Evolutionary conservation across 2,329 filamentous ascomycete species (phyloP).

Genomic region (Fusarium irregulare): DNA sequence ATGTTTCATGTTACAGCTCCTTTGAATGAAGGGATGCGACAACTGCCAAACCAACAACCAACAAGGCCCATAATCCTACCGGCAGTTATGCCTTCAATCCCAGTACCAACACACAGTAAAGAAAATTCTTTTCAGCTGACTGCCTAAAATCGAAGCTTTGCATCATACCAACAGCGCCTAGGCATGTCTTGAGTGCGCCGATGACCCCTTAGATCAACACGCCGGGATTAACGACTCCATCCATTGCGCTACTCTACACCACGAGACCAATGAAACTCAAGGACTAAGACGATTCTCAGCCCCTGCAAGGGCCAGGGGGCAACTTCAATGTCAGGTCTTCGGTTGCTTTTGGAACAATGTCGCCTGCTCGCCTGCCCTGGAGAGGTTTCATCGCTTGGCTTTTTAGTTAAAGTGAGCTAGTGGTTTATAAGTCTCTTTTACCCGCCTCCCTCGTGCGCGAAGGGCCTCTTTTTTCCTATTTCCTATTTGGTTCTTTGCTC

Average conservation of each 20-base stretch:
- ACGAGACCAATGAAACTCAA: slow-evolving; percentile 20
- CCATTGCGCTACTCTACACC: not conserved
- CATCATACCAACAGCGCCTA: slow-evolving; percentile 1
- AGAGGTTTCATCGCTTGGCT: slow-evolving; percentile 12
- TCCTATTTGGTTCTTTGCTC: not conserved
- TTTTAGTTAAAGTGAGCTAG: slow-evolving; percentile 14
- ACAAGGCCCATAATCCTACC: not conserved
- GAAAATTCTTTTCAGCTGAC: not conserved
- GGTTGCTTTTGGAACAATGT: slow-evolving; percentile 4
- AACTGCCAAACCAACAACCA: not conserved
- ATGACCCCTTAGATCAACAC: slow-evolving; percentile 25
- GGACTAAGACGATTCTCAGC: slow-evolving; percentile 10
- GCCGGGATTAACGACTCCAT: slow-evolving; percentile 14
- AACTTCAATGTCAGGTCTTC: slow-evolving; percentile 13
- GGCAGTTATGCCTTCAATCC: not conserved
- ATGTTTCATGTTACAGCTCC: slow-evolving; percentile 17
- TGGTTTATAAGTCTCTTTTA: slow-evolving; percentile 22
- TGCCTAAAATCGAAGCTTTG: not conserved
- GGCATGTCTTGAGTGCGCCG: slow-evolving; percentile 2
- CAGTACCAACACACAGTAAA: not conserved
- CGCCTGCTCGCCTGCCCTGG: slow-evolving; percentile 4
- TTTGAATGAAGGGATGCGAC: not conserved
- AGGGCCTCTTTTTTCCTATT: slow-evolving; percentile 5
- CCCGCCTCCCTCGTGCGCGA: not conserved
- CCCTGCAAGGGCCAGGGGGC: slow-evolving; percentile 24